Conservation (phyloP, 2,329 filamentous ascomycete species). For the Xylariaceae sp. region DNA sequence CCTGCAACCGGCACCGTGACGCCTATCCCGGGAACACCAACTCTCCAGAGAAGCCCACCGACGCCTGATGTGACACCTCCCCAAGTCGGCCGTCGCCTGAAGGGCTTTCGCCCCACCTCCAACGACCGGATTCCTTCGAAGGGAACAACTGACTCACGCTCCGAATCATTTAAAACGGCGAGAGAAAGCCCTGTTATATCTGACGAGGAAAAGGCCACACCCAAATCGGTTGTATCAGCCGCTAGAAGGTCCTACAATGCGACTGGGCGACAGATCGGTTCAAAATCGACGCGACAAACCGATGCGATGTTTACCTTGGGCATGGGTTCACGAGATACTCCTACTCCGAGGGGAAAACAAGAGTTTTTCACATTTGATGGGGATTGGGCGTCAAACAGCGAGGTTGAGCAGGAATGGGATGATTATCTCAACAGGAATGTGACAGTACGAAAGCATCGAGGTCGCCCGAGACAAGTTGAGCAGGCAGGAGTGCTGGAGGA, state of each 20-base stretch:
- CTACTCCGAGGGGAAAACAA: constrained; percentile 40
- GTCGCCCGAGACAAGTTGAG: constrained; percentile 28
- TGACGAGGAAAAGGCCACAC: constrained; percentile 44
- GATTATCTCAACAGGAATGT: constrained; percentile 50
- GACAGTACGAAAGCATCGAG: constrained; percentile 44
- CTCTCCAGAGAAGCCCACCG: constrained; percentile 61
- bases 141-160: constrained; percentile 53
- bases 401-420: constrained; percentile 52
- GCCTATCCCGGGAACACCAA: constrained; percentile 51
- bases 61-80: constrained; percentile 74
- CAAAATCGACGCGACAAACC: constrained; percentile 31
- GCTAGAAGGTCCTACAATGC: constrained; percentile 42
- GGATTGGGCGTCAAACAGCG: constrained; percentile 47
- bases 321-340: constrained; percentile 37
- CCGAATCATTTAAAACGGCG: constrained; percentile 69
- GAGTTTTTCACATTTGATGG: constrained; percentile 55
- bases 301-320: constrained; percentile 41
- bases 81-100: constrained; percentile 41
- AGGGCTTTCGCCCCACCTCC: constrained; percentile 42
- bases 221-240: constrained; percentile 38
- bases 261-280: constrained; percentile 36
- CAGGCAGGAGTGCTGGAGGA: constrained; percentile 43
- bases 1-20: constrained; percentile 36
- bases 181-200: constrained; percentile 59
- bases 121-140: constrained; percentile 48